Conservation (phyloP, 2,329 filamentous ascomycete genomes). For the Furcasterigmium sp. region DNA sequence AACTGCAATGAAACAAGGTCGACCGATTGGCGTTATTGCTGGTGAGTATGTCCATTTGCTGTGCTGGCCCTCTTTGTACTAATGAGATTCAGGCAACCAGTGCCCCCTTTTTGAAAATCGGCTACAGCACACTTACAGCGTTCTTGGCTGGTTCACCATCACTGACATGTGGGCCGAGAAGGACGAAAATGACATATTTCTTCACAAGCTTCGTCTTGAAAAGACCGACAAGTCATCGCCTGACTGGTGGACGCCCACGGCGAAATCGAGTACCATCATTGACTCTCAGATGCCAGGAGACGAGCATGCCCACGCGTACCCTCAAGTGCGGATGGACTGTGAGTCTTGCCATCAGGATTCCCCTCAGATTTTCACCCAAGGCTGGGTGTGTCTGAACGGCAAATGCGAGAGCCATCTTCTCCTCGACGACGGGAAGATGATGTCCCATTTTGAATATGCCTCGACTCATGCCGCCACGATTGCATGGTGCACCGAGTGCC, state of each 20-base stretch:
- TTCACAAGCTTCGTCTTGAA: constrained; percentile 59
- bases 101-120: constrained; percentile 41
- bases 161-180: constrained; percentile 65
- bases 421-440: neutral
- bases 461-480: constrained; percentile 3
- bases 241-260: constrained; percentile 55
- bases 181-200: constrained; percentile 22
- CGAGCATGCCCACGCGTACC: neutral
- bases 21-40: constrained; percentile 51
- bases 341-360: constrained; percentile 28
- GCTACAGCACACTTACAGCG: constrained; percentile 55
- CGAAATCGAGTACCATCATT: neutral
- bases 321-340: constrained; percentile 25
- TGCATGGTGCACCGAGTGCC: constrained; percentile 27
- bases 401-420: constrained; percentile 10
- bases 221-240: constrained; percentile 43
- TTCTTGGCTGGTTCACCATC: constrained; percentile 64
- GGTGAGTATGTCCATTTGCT: constrained; percentile 40
- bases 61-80: too few relatives aligned
- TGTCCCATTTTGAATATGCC: constrained; percentile 12
- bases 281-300: too few relatives aligned
- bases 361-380: constrained; percentile 27
- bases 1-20: constrained; percentile 33
- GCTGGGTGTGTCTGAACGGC: constrained; percentile 23
- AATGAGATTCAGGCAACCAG: constrained; percentile 46